These are phyloP conservation scores for Plantago major DNA, from an alignment of 257 asterid species.

Conservation along the genomic window DNA sequence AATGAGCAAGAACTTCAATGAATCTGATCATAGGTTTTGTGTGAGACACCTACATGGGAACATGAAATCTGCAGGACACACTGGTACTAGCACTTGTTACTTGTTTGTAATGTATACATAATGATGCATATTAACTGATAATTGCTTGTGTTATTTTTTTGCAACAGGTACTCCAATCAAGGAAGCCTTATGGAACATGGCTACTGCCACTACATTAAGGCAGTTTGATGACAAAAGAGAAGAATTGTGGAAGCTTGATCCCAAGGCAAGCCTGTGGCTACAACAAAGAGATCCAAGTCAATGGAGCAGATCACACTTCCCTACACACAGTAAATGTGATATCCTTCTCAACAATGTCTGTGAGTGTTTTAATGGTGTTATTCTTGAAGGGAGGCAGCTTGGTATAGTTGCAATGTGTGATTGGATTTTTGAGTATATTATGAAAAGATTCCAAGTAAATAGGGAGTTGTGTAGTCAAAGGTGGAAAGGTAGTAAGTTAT, in stretches of 20 bases:
- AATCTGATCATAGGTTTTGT: background rate
- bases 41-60: no score
- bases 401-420: no score
- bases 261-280: background rate
- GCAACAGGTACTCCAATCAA: background rate
- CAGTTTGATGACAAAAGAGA: background rate
- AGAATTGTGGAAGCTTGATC: background rate
- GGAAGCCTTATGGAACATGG: background rate
- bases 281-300: background rate
- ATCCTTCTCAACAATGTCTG: no score
- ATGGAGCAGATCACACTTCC: background rate
- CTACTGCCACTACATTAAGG: background rate
- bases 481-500: background rate
- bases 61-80: no score
- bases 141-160: no score
- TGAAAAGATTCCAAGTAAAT: background rate
- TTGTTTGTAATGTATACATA: no score
- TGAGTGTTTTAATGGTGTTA: no score
- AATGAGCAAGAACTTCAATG: background rate
- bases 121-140: no score
- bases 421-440: no score
- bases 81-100: no score
- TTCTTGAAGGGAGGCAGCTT: no score
- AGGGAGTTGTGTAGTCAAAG: background rate
- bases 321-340: background rate